Conservation (phyloP, 192 early-diverging fungal species). For the Entomortierella beljakovae region DNA sequence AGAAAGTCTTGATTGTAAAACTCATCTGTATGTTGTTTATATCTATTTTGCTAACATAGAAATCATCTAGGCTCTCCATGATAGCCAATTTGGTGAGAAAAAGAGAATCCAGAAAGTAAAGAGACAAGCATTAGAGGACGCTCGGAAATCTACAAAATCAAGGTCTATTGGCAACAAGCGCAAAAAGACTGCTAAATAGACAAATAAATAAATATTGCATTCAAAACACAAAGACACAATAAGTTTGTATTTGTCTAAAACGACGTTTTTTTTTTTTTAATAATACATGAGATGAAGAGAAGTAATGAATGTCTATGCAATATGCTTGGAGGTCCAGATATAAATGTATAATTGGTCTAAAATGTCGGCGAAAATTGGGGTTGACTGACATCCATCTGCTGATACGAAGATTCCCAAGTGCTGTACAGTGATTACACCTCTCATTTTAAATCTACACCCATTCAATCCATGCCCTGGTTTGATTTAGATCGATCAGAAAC, state of each 20-base stretch:
- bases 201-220: background rate
- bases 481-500: conserved; percentile 19
- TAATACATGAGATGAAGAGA: conserved; percentile 17
- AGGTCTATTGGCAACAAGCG: conserved; percentile 24
- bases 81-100: conserved; percentile 61
- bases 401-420: background rate
- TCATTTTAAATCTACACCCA: background rate
- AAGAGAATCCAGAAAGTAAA: conserved; percentile 74
- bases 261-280: conserved; percentile 12
- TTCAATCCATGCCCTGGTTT: background rate
- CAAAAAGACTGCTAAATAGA: conserved; percentile 9
- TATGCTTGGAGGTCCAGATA: background rate
- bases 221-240: background rate
- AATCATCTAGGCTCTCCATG: conserved; percentile 58
- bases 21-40: background rate
- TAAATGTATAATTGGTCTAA: background rate
- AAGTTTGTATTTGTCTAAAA: background rate
- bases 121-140: conserved; percentile 44
- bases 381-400: background rate
- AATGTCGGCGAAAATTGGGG: too few species aligned
- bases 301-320: background rate
- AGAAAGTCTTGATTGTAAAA: background rate
- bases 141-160: conserved; percentile 15
- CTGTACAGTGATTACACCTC: background rate
- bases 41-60: background rate